Evolutionary conservation across 2,329 filamentous ascomycete species (phyloP).

Genomic region (Pseudocercospora macadamiae): DNA sequence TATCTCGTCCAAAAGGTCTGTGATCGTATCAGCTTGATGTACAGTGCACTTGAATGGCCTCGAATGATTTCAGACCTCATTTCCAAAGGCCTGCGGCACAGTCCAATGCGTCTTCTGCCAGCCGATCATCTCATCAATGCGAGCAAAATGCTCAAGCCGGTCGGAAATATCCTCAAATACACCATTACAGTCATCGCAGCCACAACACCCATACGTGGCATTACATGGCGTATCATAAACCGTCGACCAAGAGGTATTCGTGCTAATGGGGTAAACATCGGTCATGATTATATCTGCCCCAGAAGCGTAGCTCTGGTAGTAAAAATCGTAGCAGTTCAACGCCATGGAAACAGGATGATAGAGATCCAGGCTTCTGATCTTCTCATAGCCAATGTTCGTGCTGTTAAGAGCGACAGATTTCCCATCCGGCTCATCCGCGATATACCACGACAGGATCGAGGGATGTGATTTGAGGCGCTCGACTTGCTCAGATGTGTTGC

Average conservation of each 20-base stretch:
- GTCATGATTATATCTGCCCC: constrained; percentile 62
- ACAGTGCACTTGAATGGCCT: not conserved
- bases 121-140: constrained; percentile 46
- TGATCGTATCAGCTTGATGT: not conserved
- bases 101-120: constrained; percentile 52
- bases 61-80: constrained; percentile 27
- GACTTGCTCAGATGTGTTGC: constrained; percentile 42
- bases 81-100: constrained; percentile 54
- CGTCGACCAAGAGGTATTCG: constrained; percentile 57
- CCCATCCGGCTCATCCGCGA: constrained; percentile 60
- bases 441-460: constrained; percentile 51
- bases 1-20: constrained; percentile 50
- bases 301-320: constrained; percentile 57
- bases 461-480: constrained; percentile 37
- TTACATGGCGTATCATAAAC: constrained; percentile 61
- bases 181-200: constrained; percentile 63
- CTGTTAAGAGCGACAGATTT: constrained; percentile 56
- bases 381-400: constrained; percentile 45
- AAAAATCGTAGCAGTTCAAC: constrained; percentile 65
- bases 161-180: constrained; percentile 55
- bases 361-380: constrained; percentile 56
- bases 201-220: constrained; percentile 62
- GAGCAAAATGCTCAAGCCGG: constrained; percentile 46
- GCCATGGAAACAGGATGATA: constrained; percentile 64
- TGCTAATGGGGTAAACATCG: constrained; percentile 62